These are phyloP conservation scores for Linnemannia schmuckeri DNA, from an alignment of 192 early-diverging fungal genomes.

Conservation along the genomic window DNA sequence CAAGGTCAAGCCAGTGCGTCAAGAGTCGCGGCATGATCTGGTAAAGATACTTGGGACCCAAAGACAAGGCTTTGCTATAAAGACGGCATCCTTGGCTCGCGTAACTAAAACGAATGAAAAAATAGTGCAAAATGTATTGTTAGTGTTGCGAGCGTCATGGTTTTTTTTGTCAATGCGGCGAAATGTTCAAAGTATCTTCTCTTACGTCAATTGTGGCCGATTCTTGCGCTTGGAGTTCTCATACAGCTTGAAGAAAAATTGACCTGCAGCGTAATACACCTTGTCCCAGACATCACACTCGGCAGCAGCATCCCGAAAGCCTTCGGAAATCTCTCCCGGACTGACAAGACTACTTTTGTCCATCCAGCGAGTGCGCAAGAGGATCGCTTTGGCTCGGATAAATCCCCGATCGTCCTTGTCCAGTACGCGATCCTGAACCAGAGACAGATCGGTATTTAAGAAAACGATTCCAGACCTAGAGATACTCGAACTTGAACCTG, in stretches of 20 bases:
- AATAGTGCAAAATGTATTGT: neutral
- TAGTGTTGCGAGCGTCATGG: neutral
- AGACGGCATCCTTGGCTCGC: constrained; percentile 23
- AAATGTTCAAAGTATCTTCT: neutral
- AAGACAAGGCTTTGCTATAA: constrained; percentile 64
- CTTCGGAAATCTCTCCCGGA: constrained; percentile 55
- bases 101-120: constrained; percentile 17
- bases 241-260: constrained; percentile 73
- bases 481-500: too few relatives aligned
- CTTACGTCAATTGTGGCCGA: constrained; percentile 9
- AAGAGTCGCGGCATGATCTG: constrained; percentile 87
- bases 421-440: constrained; percentile 23
- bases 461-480: neutral
- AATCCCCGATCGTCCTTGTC: constrained; percentile 17
- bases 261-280: constrained; percentile 69
- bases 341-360: constrained; percentile 64
- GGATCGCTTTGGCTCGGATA: constrained; percentile 50
- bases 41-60: constrained; percentile 85
- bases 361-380: constrained; percentile 69
- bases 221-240: constrained; percentile 29
- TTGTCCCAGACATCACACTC: constrained; percentile 75
- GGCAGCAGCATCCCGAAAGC: constrained; percentile 44
- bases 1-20: constrained; percentile 88
- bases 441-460: constrained; percentile 1
- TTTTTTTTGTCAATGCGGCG: neutral